A percentile compares a stretch with the other conserved stretches of the same genome.
Evolutionary conservation across 495 filamentous ascomycete species (phyloP).

Genomic region (Hypoxylon crocopeplum): DNA sequence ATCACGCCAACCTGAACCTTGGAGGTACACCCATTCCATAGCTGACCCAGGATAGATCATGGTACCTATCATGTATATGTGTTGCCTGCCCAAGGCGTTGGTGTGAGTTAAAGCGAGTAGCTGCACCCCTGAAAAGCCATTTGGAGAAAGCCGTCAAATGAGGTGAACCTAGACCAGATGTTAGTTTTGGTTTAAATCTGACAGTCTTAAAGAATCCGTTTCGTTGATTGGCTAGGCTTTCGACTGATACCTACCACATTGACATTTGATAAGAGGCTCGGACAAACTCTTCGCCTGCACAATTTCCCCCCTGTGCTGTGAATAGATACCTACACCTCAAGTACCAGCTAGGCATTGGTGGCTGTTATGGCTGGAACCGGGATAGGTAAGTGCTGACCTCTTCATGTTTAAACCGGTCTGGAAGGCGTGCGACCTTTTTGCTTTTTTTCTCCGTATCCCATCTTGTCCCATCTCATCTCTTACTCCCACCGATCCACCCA

Average conservation of each 20-base stretch:
- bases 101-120: too few relatives aligned
- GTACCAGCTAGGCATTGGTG: neutral
- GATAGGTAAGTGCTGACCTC: neutral
- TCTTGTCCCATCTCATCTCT: neutral
- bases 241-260: neutral
- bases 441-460: neutral
- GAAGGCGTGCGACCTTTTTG: neutral
- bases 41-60: neutral
- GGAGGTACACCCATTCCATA: conserved; percentile 5
- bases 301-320: neutral
- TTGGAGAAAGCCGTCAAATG: conserved; percentile 15
- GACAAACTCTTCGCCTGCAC: neutral
- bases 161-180: neutral
- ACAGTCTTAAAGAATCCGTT: neutral
- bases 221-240: neutral
- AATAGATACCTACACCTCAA: neutral
- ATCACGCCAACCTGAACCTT: neutral
- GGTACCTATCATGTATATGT: conserved; percentile 4
- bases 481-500: conserved; percentile 6
- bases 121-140: too few relatives aligned
- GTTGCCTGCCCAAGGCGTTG: too few relatives aligned
- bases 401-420: neutral
- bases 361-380: neutral
- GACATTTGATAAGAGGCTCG: too few relatives aligned
- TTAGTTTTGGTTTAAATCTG: neutral